A percentile compares a stretch with the other conserved stretches of the same genome.
Evolutionary conservation across 768 basidiomycete genomes (phyloP).

Genomic region (Lactifluus volemus): DNA sequence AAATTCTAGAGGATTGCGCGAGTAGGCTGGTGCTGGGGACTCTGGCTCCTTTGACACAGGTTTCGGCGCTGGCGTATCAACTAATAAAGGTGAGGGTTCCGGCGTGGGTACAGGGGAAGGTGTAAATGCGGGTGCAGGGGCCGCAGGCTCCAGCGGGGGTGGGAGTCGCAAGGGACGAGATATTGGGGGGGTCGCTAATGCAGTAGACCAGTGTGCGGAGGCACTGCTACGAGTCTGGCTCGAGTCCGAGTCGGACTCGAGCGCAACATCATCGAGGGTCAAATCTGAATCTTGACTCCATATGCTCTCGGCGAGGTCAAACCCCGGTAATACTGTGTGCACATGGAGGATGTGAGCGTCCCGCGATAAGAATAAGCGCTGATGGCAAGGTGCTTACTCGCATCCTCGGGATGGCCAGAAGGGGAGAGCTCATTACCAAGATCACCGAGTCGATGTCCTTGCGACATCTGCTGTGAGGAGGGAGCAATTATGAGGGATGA

Average conservation of each 20-base stretch:
- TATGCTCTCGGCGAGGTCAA: slow-evolving; percentile 18
- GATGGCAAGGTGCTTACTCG: background rate
- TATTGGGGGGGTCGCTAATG: background rate
- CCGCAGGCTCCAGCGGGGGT: background rate
- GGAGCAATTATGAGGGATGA: background rate
- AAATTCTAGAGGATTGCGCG: slow-evolving; percentile 8
- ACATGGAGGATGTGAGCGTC: background rate
- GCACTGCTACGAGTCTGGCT: background rate
- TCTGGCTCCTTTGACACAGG: background rate
- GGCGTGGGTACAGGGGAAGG: background rate
- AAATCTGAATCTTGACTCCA: slow-evolving; percentile 16
- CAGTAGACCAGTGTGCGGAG: slow-evolving; percentile 10
- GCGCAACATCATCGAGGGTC: slow-evolving; percentile 15
- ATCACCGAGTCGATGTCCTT: background rate
- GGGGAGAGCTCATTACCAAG: background rate
- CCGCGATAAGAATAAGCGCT: background rate
- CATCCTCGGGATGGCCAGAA: background rate
- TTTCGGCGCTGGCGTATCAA: background rate
- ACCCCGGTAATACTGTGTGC: slow-evolving; percentile 4
- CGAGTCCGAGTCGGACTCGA: slow-evolving; percentile 12
- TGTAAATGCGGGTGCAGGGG: background rate
- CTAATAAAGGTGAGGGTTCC: background rate
- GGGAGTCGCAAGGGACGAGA: background rate
- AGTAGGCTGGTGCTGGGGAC: slow-evolving; percentile 11
- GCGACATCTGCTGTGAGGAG: background rate